These are phyloP conservation scores for Penicillium crustosum DNA, from an alignment of 2,329 filamentous ascomycete genomes.

Conservation along the genomic window DNA sequence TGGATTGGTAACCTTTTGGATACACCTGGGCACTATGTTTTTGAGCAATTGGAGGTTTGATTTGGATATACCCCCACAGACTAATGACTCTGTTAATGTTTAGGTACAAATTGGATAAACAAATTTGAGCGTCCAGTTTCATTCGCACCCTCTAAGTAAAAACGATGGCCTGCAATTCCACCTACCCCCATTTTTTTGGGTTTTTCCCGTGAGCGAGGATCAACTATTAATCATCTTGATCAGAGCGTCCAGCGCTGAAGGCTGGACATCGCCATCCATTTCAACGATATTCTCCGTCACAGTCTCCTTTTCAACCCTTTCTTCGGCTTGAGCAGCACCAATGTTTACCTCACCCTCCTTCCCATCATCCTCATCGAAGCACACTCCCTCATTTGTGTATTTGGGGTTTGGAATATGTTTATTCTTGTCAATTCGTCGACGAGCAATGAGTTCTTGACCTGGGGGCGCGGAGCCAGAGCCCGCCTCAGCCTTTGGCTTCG, in stretches of 20 bases:
- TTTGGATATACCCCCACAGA: conserved; percentile 13
- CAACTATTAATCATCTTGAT: conserved; percentile 9
- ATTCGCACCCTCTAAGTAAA: neutral
- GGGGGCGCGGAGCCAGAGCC: neutral
- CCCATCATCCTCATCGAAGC: neutral
- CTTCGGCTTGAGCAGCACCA: neutral
- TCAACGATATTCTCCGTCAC: conserved; percentile 23
- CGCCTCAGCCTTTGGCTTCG: neutral
- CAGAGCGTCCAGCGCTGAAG: conserved; percentile 29
- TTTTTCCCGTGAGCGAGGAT: neutral
- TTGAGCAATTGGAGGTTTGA: neutral
- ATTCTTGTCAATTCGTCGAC: neutral
- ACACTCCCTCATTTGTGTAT: neutral
- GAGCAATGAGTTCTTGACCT: neutral
- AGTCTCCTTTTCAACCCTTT: neutral
- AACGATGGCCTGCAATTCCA: neutral
- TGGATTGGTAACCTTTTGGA: conserved; percentile 38
- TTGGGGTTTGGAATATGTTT: neutral
- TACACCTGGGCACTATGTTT: neutral
- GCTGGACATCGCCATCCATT: conserved; percentile 24
- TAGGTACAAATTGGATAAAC: neutral
- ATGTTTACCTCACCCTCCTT: neutral
- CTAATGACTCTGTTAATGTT: neutral
- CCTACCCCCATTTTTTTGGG: neutral
- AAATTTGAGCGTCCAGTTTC: neutral